A percentile compares a stretch with the other conserved stretches of the same genome.
Evolutionary conservation across 257 asterid species (phyloP).

Genomic region (Salvia rosmarinus): DNA sequence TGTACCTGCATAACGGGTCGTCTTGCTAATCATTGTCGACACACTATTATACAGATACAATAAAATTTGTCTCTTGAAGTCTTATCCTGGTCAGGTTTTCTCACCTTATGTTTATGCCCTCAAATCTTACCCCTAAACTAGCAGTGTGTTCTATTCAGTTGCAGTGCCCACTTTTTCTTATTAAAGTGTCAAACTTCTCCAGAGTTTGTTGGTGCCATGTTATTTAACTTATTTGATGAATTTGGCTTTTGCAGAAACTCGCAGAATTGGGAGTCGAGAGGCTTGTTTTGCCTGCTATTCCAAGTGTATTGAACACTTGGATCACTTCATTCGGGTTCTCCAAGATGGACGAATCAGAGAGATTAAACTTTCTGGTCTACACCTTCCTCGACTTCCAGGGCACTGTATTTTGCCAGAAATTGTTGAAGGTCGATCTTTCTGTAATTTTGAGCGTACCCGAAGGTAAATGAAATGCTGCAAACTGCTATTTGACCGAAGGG

Average conservation of each 20-base stretch:
- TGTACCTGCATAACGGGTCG: background rate
- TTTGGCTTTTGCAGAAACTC: conserved; percentile 59
- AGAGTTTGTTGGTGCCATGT: conserved; percentile 11
- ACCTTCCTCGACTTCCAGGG: conserved; percentile 85
- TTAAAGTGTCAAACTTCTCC: conserved; percentile 9
- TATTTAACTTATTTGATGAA: background rate
- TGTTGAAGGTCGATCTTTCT: conserved; percentile 37
- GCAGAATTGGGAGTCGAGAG: conserved; percentile 73
- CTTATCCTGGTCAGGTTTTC: conserved; percentile 1
- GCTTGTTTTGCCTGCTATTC: conserved; percentile 88
- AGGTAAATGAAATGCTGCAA: conserved; percentile 43
- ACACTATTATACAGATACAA: background rate
- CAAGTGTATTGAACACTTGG: conserved; percentile 73
- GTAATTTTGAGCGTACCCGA: conserved; percentile 36
- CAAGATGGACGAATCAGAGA: conserved; percentile 57
- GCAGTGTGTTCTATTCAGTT: too few relatives aligned
- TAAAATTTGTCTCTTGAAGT: background rate
- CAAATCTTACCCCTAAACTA: background rate
- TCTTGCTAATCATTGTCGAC: background rate
- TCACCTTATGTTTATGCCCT: background rate
- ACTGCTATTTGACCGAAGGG: background rate
- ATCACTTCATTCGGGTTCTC: conserved; percentile 76
- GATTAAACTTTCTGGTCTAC: conserved; percentile 52
- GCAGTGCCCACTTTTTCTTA: background rate
- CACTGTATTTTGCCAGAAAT: conserved; percentile 76